These are phyloP conservation scores for Termitomyces sp. DNA, from an alignment of 768 basidiomycete species.

Conservation along the genomic window DNA sequence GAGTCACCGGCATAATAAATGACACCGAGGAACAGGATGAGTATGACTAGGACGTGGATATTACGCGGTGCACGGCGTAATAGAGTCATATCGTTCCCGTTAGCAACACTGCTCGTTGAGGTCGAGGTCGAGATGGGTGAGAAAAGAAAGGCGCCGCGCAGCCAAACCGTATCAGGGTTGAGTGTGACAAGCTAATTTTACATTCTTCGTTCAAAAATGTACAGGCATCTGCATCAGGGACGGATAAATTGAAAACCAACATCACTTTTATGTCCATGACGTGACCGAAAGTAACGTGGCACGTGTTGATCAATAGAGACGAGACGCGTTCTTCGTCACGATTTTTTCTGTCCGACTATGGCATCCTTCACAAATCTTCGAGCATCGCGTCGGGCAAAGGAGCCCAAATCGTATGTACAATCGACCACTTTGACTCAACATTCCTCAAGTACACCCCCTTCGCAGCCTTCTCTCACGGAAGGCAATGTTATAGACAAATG, in stretches of 20 bases:
- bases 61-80: conserved; percentile 12
- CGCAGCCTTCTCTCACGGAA: conserved; percentile 22
- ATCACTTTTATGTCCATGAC: too few species aligned
- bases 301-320: neutral
- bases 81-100: neutral
- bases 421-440: conserved; percentile 16
- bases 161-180: neutral
- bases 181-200: neutral
- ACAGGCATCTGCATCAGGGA: neutral
- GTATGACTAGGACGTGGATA: neutral
- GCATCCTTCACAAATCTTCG: conserved; percentile 29
- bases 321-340: neutral
- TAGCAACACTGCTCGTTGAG: neutral
- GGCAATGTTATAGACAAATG: conserved; percentile 5
- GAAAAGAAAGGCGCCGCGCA: neutral
- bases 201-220: neutral
- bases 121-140: neutral
- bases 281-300: neutral
- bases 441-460: conserved; percentile 16
- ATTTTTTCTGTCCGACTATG: conserved; percentile 1
- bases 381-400: conserved; percentile 21
- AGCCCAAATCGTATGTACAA: conserved; percentile 34
- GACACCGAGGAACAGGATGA: conserved; percentile 4
- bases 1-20: neutral
- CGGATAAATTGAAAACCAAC: too few species aligned